Percentiles rank a stretch among this genome's conserved stretches.
These are phyloP conservation scores for Turritis glabra DNA, from an alignment of 345 rosid genomes.

Conservation along the genomic window DNA sequence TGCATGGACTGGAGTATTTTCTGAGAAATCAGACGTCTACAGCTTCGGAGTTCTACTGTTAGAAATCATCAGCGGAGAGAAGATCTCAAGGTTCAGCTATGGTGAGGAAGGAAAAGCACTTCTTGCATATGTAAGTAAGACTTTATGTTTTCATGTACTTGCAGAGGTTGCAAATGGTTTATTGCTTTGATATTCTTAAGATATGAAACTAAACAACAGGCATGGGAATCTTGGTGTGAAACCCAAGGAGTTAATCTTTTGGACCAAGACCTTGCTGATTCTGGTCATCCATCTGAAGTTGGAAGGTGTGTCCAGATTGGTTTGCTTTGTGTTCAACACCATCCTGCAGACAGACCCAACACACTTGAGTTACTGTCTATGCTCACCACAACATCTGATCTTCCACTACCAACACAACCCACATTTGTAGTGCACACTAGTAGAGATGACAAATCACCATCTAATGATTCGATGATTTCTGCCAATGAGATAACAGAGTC, in stretches of 20 bases:
- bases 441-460: not conserved
- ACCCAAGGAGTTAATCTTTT: conserved; percentile 8
- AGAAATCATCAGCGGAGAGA: conserved; percentile 58
- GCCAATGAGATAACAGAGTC: not conserved
- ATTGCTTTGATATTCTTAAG: not conserved
- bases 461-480: not conserved
- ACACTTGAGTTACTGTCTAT: conserved; percentile 17
- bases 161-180: not conserved
- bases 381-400: conserved; percentile 15
- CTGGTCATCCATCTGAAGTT: not conserved
- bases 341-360: conserved; percentile 31
- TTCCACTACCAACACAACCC: conserved; percentile 27
- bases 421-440: not conserved
- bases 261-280: conserved; percentile 17
- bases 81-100: conserved; percentile 26
- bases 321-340: conserved; percentile 28
- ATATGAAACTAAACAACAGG: not conserved
- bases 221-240: conserved; percentile 30
- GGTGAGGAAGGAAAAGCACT: conserved; percentile 27
- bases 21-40: conserved; percentile 62
- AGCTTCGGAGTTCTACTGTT: conserved; percentile 60
- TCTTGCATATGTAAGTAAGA: conserved; percentile 21
- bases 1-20: conserved; percentile 59
- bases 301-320: conserved; percentile 30
- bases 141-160: not conserved